Percentiles rank a stretch among this genome's conserved stretches.
These are phyloP conservation scores for Barnettozyma hawaiiensis DNA, from an alignment of 1,139 yeast species.

Conservation along the genomic window DNA sequence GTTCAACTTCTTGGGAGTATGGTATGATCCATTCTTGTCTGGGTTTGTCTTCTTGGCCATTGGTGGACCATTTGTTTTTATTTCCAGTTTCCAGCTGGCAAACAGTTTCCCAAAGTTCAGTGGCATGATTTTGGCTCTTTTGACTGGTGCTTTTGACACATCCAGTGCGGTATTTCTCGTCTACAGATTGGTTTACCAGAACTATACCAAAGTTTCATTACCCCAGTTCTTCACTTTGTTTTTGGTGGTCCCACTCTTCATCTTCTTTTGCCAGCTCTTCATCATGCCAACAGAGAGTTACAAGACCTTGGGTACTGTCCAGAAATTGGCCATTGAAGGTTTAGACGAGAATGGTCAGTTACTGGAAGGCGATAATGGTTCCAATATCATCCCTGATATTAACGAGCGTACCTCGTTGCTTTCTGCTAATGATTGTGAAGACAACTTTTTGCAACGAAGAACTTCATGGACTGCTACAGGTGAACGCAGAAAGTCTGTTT, in stretches of 20 bases:
- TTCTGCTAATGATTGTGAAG: conserved; percentile 14
- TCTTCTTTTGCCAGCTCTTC: conserved; percentile 61
- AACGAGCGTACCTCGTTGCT: conserved; percentile 28
- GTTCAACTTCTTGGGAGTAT: conserved; percentile 38
- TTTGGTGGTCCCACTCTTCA: conserved; percentile 67
- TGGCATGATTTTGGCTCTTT: conserved; percentile 62
- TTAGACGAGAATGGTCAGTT: conserved; percentile 47
- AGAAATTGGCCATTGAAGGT: conserved; percentile 64
- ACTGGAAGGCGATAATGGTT: conserved; percentile 29
- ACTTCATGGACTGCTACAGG: conserved; percentile 21
- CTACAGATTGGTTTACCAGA: conserved; percentile 58
- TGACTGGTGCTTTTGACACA: conserved; percentile 77
- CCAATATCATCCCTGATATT: conserved; percentile 26
- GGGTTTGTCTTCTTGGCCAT: conserved; percentile 68
- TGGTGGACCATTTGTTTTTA: conserved; percentile 80
- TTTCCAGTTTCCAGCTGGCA: conserved; percentile 74
- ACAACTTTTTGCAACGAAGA: conserved; percentile 4
- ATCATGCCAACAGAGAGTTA: conserved; percentile 79
- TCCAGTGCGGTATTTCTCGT: conserved; percentile 67
- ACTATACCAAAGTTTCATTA: conserved; percentile 32
- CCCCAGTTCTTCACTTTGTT: conserved; percentile 59
- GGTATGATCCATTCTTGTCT: conserved; percentile 48
- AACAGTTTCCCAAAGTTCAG: conserved; percentile 66
- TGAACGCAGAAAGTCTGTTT: conserved; percentile 41
- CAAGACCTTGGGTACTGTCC: conserved; percentile 62